A percentile compares a stretch with the other conserved stretches of the same genome.
Conservation (phyloP, 495 filamentous ascomycete species). For the Hypoxylon trugodes region DNA sequence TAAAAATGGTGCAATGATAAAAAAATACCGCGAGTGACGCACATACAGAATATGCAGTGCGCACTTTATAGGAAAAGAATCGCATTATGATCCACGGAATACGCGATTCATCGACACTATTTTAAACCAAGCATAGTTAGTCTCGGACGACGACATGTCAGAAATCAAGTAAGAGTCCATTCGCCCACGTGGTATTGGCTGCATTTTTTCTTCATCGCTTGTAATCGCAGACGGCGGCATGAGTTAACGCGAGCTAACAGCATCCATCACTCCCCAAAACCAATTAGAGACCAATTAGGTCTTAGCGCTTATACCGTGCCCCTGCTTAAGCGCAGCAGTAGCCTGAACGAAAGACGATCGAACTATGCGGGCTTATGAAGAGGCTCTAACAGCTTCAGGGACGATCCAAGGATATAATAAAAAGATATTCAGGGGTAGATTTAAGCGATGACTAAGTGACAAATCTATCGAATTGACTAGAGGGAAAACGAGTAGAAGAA, state of each 20-base stretch:
- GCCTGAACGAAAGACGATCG: not conserved
- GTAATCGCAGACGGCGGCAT: conserved; percentile 24
- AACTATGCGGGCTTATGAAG: not conserved
- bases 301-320: not conserved
- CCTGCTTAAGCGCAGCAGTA: conserved; percentile 11
- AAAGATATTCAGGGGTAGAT: conserved; percentile 3
- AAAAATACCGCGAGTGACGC: conserved; percentile 15
- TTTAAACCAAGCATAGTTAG: not conserved
- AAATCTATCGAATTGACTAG: not conserved
- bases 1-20: too few species aligned
- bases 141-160: not conserved
- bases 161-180: conserved; percentile 17
- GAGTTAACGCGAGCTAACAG: conserved; percentile 9
- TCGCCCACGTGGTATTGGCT: conserved; percentile 28
- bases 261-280: too few species aligned
- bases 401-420: conserved; percentile 8
- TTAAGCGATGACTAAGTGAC: conserved; percentile 14
- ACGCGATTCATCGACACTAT: conserved; percentile 3
- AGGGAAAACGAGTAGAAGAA: not conserved
- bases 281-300: conserved; percentile 22
- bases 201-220: conserved; percentile 16
- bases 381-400: conserved; percentile 11
- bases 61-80: not conserved
- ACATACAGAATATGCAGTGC: not conserved
- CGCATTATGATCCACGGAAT: conserved; percentile 6